phyloP scores from a whole-genome alignment of 768 basidiomycete genomes.

The Mrakia blollopis region DNA sequence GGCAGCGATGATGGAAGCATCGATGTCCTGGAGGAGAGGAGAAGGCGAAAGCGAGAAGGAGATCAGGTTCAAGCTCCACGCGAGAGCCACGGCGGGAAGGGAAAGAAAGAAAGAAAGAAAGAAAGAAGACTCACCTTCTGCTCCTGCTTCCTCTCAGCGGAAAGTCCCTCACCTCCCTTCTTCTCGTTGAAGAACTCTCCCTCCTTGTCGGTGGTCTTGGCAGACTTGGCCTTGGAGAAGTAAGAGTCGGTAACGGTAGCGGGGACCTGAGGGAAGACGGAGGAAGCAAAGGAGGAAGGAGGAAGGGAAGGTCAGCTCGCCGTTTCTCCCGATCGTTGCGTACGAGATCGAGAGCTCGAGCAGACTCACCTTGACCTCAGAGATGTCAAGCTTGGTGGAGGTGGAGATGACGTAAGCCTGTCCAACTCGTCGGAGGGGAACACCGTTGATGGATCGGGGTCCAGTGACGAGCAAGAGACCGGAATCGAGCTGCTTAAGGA shows the following conservation, averaged over 20 bases:
- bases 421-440: constrained; percentile 94
- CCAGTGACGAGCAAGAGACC: constrained; percentile 94
- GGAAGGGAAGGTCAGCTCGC: not conserved
- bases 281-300: not conserved
- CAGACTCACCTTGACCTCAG: constrained; percentile 58
- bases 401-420: constrained; percentile 99
- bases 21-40: constrained; percentile 44
- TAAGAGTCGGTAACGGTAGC: constrained; percentile 90
- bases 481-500: constrained; percentile 82
- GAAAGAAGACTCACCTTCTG: constrained; percentile 55
- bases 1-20: constrained; percentile 62
- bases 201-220: constrained; percentile 75
- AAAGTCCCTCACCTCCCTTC: constrained; percentile 64
- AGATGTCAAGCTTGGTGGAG: constrained; percentile 84
- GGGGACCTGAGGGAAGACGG: constrained; percentile 57
- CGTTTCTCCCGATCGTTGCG: constrained; percentile 37
- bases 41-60: too few relatives aligned
- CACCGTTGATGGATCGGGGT: constrained; percentile 77
- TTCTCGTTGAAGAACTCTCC: constrained; percentile 95
- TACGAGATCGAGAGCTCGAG: too few relatives aligned
- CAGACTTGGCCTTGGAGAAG: constrained; percentile 73
- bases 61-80: too few relatives aligned
- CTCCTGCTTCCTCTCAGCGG: constrained; percentile 78
- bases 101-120: too few relatives aligned
- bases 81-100: too few relatives aligned